Evolutionary conservation across 2,329 filamentous ascomycete genomes (phyloP), one percentile per base, ranked within the genome.

Genomic region (Pseudogymnoascus verrucosus): DNA sequence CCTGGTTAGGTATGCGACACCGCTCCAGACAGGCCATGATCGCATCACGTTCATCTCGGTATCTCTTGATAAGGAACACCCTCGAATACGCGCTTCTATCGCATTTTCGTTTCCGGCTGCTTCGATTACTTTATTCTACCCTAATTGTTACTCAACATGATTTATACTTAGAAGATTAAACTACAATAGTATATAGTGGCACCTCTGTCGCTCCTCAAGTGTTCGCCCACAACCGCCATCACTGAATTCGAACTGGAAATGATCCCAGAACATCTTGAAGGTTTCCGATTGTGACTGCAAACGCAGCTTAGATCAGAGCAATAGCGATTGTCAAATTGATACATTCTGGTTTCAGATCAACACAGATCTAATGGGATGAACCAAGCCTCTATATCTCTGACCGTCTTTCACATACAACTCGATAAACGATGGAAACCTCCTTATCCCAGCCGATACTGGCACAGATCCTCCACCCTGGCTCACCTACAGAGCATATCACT

Each of bases 401-500:
- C 51, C n/a, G 51, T 12, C 51, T 36, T 57, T 57, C 51, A 12
- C 28, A 36, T 19, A 57, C 28, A 34, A 6, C 28, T 57, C 51
- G 19, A 57, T 57, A 57, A 57, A 57, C n/a, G 51, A 57, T 57
- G 51, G 51, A 57, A 57, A 8, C 51, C 36, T 74, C 79, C 64
- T 78, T 80, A 68, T 78, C 74, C 64, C 79, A 81, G 61, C 78
- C 83, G 62, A 80, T 86, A 68, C 76, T 87, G 61, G 75, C 80
- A 63, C 82, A 85, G 72, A 78, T 89, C 63, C 80, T 80, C 67
- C 81, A 78, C 69, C 81, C 86, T 8, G 79, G 77, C 67, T 79
- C 77, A 37, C 73, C 77, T 57, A 68, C 76, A 21, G 83, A 87
- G 67, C 83, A 84, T 69, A 78, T 84, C 42, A 78, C 80, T 26